Base-by-base conservation (phyloP, 2,329 filamentous ascomycete species). In the Thelonectria discophora region DNA sequence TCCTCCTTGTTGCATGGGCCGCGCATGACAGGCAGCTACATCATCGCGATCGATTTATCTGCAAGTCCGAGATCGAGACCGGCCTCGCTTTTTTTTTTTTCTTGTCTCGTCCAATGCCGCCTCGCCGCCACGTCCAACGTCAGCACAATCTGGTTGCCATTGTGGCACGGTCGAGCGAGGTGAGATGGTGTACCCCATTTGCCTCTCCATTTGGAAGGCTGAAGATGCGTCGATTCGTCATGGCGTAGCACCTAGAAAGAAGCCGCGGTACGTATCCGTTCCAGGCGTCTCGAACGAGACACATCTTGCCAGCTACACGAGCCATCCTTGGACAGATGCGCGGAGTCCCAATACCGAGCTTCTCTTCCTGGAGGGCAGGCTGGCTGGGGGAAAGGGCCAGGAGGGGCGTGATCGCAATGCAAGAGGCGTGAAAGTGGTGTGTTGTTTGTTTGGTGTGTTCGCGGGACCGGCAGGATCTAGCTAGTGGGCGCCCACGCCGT, bases 381-480 rank as follows among this genome's bases (percentile, higher is more conserved):
- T n/a, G n/a, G n/a, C n/a, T n/a, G n/a, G n/a, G n/a, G n/a, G n/a
- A n/a, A n/a, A n/a, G n/a, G 24, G 24, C 24, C 4, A 7, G 24
- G 24, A 24, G 54, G 65, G 59, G 69, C 53, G 65, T 69, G 45
- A 58, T 37, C n/a, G n/a, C 34, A 55, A 34, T 17, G 52, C 12
- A 47, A 20, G 21, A 30, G 15, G 55, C 47, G 58, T 60, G 18
- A 63, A 63, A 65, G 66, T 58, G 60, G 65, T 62, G 63, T 70
- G 55, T 46, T 27, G 48, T 47, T 42, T 49, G 32, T 34, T 55
- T 51, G 60, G 67, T 71, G 66, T 68, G 69, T 64, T 64, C 60
- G 65, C 69, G 69, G 69, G 69, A 72, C 69, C 69, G 69, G 68
- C 69, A 72, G 69, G 68, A 72, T 72, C 69, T 72, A 52, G 64